A percentile compares a stretch with the other conserved stretches of the same genome.
Conservation (phyloP, 306 rosid genomes). For the Cercis canadensis region DNA sequence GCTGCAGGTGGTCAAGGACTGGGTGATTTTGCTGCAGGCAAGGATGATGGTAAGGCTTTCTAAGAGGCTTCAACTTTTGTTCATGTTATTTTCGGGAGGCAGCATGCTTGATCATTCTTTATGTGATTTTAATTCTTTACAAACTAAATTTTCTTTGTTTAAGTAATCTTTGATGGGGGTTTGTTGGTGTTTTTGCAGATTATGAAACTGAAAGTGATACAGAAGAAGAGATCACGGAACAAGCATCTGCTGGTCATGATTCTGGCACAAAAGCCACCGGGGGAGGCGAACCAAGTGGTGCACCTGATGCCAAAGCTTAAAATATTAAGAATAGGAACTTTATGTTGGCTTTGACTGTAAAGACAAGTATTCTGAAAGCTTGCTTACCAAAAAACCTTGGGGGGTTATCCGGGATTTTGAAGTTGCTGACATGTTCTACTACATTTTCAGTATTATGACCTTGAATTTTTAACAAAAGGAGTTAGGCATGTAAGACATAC, state of each 20-base stretch:
- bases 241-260: slow-evolving; percentile 40
- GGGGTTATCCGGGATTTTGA: slow-evolving; percentile 8
- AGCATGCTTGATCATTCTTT: not conserved
- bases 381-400: not conserved
- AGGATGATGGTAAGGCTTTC: slow-evolving; percentile 43
- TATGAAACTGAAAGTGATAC: slow-evolving; percentile 48
- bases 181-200: slow-evolving; percentile 30
- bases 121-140: not conserved
- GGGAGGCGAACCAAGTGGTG: slow-evolving; percentile 1
- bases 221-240: slow-evolving; percentile 35
- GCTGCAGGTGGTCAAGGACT: slow-evolving; percentile 25
- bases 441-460: not conserved
- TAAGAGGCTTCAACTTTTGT: not conserved
- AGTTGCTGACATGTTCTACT: slow-evolving; percentile 30
- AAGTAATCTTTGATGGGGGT: slow-evolving; percentile 1
- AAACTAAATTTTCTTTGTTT: slow-evolving; percentile 2
- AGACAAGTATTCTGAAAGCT: slow-evolving; percentile 24
- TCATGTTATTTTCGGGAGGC: not conserved
- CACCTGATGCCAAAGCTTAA: slow-evolving; percentile 38
- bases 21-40: slow-evolving; percentile 19
- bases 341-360: slow-evolving; percentile 16
- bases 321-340: not conserved
- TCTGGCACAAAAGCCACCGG: slow-evolving; percentile 14
- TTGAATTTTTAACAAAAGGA: slow-evolving; percentile 24
- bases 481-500: not conserved